These are phyloP conservation scores for Phytophthora pluvialis DNA, from an alignment of 352 stramenopile species.

Conservation along the genomic window DNA sequence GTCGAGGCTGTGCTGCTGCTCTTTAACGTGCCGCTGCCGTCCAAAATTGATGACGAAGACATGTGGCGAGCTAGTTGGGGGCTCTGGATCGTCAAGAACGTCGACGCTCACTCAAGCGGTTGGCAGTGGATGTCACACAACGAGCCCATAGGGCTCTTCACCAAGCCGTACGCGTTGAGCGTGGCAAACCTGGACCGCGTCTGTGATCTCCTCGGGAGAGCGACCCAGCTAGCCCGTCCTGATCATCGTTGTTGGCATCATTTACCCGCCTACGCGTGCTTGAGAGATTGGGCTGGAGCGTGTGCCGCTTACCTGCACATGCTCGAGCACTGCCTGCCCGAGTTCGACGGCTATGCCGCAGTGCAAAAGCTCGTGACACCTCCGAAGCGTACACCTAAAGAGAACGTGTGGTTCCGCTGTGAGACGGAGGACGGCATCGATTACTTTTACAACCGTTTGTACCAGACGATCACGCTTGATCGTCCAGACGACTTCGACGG, in stretches of 20 bases:
- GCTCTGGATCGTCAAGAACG: slow-evolving; percentile 82
- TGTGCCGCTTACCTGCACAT: slow-evolving; percentile 68
- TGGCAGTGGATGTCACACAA: slow-evolving; percentile 76
- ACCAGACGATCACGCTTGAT: slow-evolving; percentile 51
- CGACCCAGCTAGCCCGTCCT: slow-evolving; percentile 21
- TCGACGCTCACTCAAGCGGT: slow-evolving; percentile 62
- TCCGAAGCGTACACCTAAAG: slow-evolving; percentile 53
- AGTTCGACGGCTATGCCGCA: slow-evolving; percentile 48
- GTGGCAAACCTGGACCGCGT: slow-evolving; percentile 45
- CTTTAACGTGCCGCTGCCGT: slow-evolving; percentile 47
- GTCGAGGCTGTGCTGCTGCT: slow-evolving; percentile 64
- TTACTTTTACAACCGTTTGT: slow-evolving; percentile 74
- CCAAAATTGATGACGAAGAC: slow-evolving; percentile 31
- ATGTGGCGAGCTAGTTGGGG: slow-evolving; percentile 61
- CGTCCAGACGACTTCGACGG: slow-evolving; percentile 66
- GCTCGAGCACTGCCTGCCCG: slow-evolving; percentile 51
- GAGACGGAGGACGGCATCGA: slow-evolving; percentile 50
- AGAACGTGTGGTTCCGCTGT: slow-evolving; percentile 70
- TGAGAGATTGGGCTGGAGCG: slow-evolving; percentile 56
- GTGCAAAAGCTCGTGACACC: slow-evolving; percentile 54
- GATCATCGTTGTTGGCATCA: slow-evolving; percentile 59
- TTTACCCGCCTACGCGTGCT: slow-evolving; percentile 56
- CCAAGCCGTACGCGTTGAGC: slow-evolving; percentile 70
- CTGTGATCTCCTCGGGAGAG: slow-evolving; percentile 33
- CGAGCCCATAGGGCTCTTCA: slow-evolving; percentile 71